Percentiles rank a stretch among this genome's conserved stretches.
phyloP scores from a whole-genome alignment of 345 rosid genomes.

The Syzygium aromaticum region DNA sequence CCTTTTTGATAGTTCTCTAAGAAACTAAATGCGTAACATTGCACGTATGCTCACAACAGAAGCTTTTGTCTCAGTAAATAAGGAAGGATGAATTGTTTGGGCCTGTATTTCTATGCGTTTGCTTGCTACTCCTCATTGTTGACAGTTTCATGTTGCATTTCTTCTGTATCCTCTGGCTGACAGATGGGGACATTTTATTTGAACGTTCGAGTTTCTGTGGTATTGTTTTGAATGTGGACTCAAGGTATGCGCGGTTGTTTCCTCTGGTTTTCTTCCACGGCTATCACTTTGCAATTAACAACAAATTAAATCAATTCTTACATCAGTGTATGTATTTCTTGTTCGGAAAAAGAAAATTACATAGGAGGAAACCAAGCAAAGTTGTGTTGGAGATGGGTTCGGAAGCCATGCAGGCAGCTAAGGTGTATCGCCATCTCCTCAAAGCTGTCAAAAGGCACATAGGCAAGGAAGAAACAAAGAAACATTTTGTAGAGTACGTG shows the following conservation, averaged over 20 bases:
- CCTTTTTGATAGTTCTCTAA: not conserved
- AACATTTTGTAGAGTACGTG: slow-evolving; percentile 57
- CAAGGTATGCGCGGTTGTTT: not conserved
- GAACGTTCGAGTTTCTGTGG: not conserved
- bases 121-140: not conserved
- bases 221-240: not conserved
- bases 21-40: not conserved
- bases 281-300: not conserved
- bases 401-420: slow-evolving; percentile 34
- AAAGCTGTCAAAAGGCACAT: slow-evolving; percentile 60
- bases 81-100: not conserved
- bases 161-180: not conserved
- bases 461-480: slow-evolving; percentile 66
- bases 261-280: not conserved
- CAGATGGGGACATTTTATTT: not conserved
- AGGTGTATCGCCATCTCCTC: slow-evolving; percentile 55
- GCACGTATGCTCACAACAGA: not conserved
- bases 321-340: not conserved
- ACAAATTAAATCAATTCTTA: not conserved
- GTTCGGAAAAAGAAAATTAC: not conserved
- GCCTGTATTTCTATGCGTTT: not conserved
- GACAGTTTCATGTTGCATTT: not conserved
- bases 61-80: not conserved
- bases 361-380: not conserved
- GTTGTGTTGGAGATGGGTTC: slow-evolving; percentile 33